Evolutionary conservation across 805 yeast genomes (phyloP), one percentile per base, ranked within the genome.

Genomic region (Metschnikowia lochheadii): DNA sequence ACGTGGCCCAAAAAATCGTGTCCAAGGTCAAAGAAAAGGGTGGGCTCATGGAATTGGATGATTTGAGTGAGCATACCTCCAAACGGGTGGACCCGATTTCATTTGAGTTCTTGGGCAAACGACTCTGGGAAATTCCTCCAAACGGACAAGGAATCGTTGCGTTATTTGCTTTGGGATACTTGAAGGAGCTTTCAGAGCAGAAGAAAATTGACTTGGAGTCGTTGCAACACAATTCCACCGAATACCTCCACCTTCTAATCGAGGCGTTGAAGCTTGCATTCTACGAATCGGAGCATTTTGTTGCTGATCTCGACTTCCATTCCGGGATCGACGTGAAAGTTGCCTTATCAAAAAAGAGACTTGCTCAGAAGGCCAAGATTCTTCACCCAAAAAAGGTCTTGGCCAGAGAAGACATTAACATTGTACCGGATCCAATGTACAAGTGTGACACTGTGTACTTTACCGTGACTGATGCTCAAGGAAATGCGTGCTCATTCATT

Each of bases 111-210:
- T 69, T 78, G 43, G 86, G 79, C 10, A 60, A 66, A 44, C 76
- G 73, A 29, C 70, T 87, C 23, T 84, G 91, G 88, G 94, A 87
- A 63, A 82, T 87, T 54, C 94, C 96, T 10, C 96, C 96, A 13
- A 87, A 83, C 64, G 89, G 92, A 3, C 89, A 87, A 48, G 95
- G 95, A 7, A 66, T 87, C 13, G 87, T 87, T 41, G 94, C 91
- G 0, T 69, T 87, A 45, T 68, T 85, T 15, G 83, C 92, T 0
- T 65, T 86, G 45, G 94, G 92, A 0, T 72, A 84, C 40, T 76
- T 87, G 54, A 76, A 75, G 56, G 78, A 79, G 35, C 70, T 87
- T 51, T 80, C 80, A 32, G 68, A 68, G 15, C 52, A 60, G 15
- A 78, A 79, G 3, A 61, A 59, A 15, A 66, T 73, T 11, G 73